Percentiles rank a stretch among this genome's conserved stretches.
These are phyloP conservation scores for Olyra latifolia DNA, from an alignment of 176 grass and related monocot species.

Conservation along the genomic window DNA sequence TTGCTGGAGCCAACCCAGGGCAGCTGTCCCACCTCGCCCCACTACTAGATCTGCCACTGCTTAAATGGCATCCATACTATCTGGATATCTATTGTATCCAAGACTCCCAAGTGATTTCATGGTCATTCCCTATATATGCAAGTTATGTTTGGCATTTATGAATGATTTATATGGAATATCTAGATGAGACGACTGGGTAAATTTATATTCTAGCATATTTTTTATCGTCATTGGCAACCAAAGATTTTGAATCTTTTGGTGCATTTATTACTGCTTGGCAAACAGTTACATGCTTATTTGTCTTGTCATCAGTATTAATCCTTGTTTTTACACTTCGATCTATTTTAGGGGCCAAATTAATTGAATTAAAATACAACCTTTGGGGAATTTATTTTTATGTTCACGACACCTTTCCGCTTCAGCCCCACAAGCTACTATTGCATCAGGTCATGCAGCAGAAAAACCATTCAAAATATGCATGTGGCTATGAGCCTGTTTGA, in stretches of 20 bases:
- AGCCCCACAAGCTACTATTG: neutral
- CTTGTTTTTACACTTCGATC: neutral
- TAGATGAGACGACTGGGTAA: neutral
- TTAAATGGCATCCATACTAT: slow-evolving; percentile 19
- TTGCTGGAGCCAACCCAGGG: no score
- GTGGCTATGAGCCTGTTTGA: neutral
- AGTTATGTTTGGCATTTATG: slow-evolving; percentile 3
- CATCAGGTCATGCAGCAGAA: slow-evolving; percentile 5
- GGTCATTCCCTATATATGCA: neutral
- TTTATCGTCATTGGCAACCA: neutral
- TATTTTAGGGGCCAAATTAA: slow-evolving; percentile 4
- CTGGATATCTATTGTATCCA: neutral
- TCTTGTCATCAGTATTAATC: neutral
- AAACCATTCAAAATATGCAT: neutral
- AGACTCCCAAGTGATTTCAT: neutral
- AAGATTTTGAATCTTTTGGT: neutral
- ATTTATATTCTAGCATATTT: neutral
- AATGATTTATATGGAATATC: neutral
- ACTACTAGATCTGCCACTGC: no score
- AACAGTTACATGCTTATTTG: neutral
- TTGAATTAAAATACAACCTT: neutral
- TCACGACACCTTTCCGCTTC: neutral
- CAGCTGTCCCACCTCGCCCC: no score
- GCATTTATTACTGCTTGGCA: neutral
- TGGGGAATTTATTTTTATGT: neutral